phyloP scores from a whole-genome alignment of 2,329 filamentous ascomycete species.

The Orbilia brochopaga region DNA sequence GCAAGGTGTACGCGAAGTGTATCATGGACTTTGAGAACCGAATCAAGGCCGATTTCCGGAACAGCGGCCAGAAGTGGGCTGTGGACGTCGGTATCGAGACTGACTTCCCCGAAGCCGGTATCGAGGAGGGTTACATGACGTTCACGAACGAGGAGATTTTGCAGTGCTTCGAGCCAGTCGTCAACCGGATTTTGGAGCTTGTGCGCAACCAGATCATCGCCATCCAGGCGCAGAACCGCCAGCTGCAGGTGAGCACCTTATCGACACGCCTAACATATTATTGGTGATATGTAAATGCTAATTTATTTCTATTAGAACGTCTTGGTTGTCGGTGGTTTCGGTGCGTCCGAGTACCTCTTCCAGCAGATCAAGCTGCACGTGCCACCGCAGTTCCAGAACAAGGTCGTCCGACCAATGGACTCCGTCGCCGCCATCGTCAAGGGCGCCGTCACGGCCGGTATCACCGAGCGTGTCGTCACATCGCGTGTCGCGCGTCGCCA shows the following conservation, averaged over 20 bases:
- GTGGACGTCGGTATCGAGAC: slow-evolving; percentile 98
- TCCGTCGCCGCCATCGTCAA: slow-evolving; percentile 98
- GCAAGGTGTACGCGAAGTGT: slow-evolving; percentile 96
- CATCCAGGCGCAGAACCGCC: slow-evolving; percentile 94
- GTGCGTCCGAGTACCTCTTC: slow-evolving; percentile 97
- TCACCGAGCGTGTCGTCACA: slow-evolving; percentile 94
- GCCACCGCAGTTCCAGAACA: slow-evolving; percentile 95
- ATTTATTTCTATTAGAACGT: slow-evolving; percentile 69
- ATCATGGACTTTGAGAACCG: slow-evolving; percentile 99
- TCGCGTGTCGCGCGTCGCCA: slow-evolving; percentile 96
- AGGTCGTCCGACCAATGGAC: slow-evolving; percentile 98
- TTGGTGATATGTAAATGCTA: slow-evolving; percentile 51
- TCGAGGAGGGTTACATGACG: slow-evolving; percentile 99
- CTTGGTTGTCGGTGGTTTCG: slow-evolving; percentile 95
- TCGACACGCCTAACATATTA: not conserved
- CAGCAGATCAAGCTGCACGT: slow-evolving; percentile 99
- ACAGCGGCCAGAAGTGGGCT: slow-evolving; percentile 99
- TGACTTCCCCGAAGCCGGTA: slow-evolving; percentile 95
- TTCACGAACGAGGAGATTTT: slow-evolving; percentile 99
- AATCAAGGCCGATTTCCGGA: slow-evolving; percentile 99
- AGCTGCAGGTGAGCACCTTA: slow-evolving; percentile 70
- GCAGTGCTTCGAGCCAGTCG: slow-evolving; percentile 97
- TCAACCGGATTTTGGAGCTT: slow-evolving; percentile 93
- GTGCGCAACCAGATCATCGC: slow-evolving; percentile 98
- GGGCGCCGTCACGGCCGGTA: slow-evolving; percentile 95